Evolutionary conservation across 495 filamentous ascomycete genomes (phyloP), one percentile per base, ranked within the genome.

Genomic region (Penicillium arizonense): DNA sequence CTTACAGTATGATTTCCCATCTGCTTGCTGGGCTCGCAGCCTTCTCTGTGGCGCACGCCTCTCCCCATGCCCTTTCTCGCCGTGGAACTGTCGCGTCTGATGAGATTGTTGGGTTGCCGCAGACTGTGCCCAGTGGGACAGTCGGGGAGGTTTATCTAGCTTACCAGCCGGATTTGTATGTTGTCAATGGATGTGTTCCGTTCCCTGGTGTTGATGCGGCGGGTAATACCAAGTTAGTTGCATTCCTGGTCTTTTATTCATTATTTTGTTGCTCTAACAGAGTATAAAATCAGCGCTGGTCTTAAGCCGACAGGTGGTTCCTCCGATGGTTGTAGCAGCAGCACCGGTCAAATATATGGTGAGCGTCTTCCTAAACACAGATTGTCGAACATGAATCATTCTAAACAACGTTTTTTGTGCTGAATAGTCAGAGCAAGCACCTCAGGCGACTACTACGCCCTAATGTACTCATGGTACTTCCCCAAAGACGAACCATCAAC

Each of bases 401-500:
- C 47, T 50, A 33, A 50, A 1, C 2, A 20, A 21, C 10, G 11
- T 10, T 11, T 3, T 35, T 11, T 33, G 11, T n/a, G 9, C 11
- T 16, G 0, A 1, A 23, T 9, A 50, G 71, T 73, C 12, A 71
- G 79, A 32, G 52, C 57, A 26, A 52, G 55, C n/a, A 56, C 21
- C 35, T 58, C 52, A 9, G 58, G 59, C 5, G 53, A 63, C 32
- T 51, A 69, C 50, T 77, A 72, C 56, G 79, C 69, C 6, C 57
- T 82, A n/a, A 74, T 82, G 70, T 82, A 82, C 53, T 53, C 71
- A 5, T 82, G 78, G 79, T 80, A 78, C 57, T 68, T 77, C 51
- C 77, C 77, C 23, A 80, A 80, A 33, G 76, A 79, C 55, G 57
- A 62, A 33, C 70, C 76, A 7, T 69, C 65, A 4, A 47, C 61